These are phyloP conservation scores for Glycyrrhiza uralensis DNA, from an alignment of 306 rosid species.

Conservation along the genomic window DNA sequence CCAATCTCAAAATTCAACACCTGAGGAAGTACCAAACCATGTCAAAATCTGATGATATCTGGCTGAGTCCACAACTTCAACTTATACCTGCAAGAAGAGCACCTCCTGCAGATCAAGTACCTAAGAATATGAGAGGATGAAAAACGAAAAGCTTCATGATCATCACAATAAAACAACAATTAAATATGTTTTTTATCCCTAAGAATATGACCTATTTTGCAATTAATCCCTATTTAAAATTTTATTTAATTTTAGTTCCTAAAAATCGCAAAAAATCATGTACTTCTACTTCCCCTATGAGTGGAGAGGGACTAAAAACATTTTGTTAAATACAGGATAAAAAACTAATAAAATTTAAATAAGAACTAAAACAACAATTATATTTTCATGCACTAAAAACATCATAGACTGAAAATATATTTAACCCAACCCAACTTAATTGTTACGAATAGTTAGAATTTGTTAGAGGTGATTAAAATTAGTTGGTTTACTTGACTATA, in stretches of 20 bases:
- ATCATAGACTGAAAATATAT: not conserved
- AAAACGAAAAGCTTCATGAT: not conserved
- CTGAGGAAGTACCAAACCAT: slow-evolving; percentile 35
- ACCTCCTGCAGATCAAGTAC: slow-evolving; percentile 53
- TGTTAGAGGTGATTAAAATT: too few relatives aligned
- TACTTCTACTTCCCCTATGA: not conserved
- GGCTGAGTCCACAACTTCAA: slow-evolving; percentile 14
- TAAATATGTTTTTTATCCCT: not conserved
- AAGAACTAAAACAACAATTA: not conserved
- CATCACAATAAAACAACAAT: not conserved
- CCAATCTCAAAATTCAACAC: slow-evolving; percentile 85
- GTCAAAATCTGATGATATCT: slow-evolving; percentile 8
- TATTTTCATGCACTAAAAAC: not conserved
- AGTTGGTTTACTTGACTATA: too few relatives aligned
- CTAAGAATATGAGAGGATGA: not conserved
- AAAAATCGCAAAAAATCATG: not conserved
- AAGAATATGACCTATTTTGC: not conserved
- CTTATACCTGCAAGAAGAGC: slow-evolving; percentile 73
- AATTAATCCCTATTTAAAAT: not conserved
- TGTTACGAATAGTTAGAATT: too few relatives aligned
- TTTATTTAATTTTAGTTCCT: not conserved
- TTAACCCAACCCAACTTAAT: too few relatives aligned
- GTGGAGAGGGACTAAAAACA: not conserved
- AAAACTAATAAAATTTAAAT: not conserved
- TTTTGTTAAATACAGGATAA: not conserved